These are phyloP conservation scores for Geotrichum ghanense DNA, from an alignment of 805 yeast species.

Conservation along the genomic window DNA sequence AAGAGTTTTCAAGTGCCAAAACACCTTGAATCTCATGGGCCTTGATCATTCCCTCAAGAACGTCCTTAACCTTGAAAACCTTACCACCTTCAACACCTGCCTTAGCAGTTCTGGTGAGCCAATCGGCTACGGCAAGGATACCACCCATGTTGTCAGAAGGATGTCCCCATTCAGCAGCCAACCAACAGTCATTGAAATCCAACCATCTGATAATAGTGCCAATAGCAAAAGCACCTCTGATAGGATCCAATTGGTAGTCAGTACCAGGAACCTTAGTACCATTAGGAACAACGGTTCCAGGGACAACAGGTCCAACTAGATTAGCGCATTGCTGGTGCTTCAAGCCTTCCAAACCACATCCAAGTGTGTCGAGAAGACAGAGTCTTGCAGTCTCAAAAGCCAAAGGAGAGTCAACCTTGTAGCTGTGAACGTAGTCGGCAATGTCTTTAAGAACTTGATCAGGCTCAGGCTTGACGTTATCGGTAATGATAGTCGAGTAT, in stretches of 20 bases:
- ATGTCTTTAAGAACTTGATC: conserved; percentile 40
- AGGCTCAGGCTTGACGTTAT: conserved; percentile 41
- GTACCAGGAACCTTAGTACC: conserved; percentile 50
- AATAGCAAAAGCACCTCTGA: conserved; percentile 46
- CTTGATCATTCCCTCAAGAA: conserved; percentile 46
- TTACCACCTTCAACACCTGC: conserved; percentile 30
- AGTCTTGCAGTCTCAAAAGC: conserved; percentile 45
- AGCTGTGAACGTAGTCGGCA: conserved; percentile 39
- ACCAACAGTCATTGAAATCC: conserved; percentile 54
- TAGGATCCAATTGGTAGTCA: conserved; percentile 38
- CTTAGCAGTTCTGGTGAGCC: conserved; percentile 36
- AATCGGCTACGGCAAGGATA: conserved; percentile 46
- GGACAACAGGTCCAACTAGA: conserved; percentile 45
- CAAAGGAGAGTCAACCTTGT: conserved; percentile 32
- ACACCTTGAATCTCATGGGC: conserved; percentile 56
- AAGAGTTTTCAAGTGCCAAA: conserved; percentile 48
- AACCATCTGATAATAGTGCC: conserved; percentile 51
- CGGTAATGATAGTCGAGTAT: conserved; percentile 23
- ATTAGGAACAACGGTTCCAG: conserved; percentile 42
- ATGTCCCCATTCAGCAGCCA: conserved; percentile 64
- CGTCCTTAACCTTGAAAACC: conserved; percentile 36
- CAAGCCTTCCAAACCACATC: conserved; percentile 50
- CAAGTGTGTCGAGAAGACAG: conserved; percentile 46
- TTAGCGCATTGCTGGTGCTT: conserved; percentile 38
- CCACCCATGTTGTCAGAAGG: conserved; percentile 54